Conservation (phyloP, 169 alveolate species). For the Eimeria brunetti region DNA sequence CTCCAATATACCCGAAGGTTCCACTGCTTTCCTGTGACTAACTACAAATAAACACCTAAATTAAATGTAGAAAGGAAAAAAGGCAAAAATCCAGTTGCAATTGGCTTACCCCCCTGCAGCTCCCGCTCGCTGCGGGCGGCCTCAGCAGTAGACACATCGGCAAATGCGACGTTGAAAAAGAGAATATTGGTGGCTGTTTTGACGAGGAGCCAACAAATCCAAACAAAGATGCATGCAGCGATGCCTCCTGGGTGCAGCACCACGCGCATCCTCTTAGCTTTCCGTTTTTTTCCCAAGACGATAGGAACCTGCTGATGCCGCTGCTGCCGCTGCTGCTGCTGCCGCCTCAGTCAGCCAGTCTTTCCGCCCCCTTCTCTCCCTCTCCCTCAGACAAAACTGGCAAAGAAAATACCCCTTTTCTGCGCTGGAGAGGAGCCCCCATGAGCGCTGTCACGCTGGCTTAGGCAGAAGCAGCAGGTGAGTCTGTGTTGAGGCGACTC, state of each 20-base stretch:
- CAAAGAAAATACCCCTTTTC: not conserved
- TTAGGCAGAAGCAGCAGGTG: not conserved
- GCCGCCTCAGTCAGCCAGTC: too few relatives aligned
- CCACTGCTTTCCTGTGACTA: too few relatives aligned
- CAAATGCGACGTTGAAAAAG: constrained; percentile 37
- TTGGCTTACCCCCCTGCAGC: not conserved
- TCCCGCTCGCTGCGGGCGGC: not conserved
- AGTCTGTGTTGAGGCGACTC: not conserved
- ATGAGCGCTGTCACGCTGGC: constrained; percentile 27
- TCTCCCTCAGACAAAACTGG: not conserved
- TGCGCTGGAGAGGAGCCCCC: constrained; percentile 3
- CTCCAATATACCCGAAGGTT: too few relatives aligned
- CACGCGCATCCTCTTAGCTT: constrained; percentile 50
- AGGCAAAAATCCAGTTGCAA: not conserved
- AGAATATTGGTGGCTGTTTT: constrained; percentile 51
- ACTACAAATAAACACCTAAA: too few relatives aligned
- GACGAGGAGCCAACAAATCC: constrained; percentile 30
- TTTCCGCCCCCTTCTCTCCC: not conserved
- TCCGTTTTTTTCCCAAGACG: not conserved
- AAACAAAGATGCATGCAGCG: constrained; percentile 59
- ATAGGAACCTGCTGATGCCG: too few relatives aligned
- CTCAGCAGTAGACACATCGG: constrained; percentile 17
- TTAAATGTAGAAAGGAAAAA: not conserved
- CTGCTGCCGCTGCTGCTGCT: too few relatives aligned
- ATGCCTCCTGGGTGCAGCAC: constrained; percentile 69